Base-by-base conservation (phyloP, 768 basidiomycete genomes). In the Hysterangium stoloniferum region DNA sequence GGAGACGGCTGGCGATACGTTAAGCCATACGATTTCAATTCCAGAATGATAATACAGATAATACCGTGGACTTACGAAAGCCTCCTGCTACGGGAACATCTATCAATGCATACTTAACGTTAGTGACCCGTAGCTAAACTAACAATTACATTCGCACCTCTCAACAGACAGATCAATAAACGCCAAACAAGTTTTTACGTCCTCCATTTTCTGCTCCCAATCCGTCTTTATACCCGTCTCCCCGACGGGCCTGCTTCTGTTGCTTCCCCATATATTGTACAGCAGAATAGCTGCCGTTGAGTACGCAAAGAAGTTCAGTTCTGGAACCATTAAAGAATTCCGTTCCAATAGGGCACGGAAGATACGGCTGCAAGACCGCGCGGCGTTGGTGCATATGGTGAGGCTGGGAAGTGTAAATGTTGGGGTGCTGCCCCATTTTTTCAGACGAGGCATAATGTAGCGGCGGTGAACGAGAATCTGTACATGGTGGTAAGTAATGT, bases 381-480 rank as follows among this genome's bases (percentile, higher is more conserved):
- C 79, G 9, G 84, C 80, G 46, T 77, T 76, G 38, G 75, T 68
- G 60, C 83, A 82, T 36, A 77, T 71, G 13, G 71, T 71, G 34
- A 80, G 68, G 34, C 78, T 78, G n/a, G 72, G 81, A 44, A 71
- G 73, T 27, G 58, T 67, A 64, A 62, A 62, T 35, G 58, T 54
- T 54, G 58, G 61, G n/a, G 63, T 25, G 24, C 13, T 27, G 62
- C 15, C 59, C 17, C 34, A 13, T 36, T 36, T 36, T 53, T 49
- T 56, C 54, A 12, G 49, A 45, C 11, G 60, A 62, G 34, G 62
- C 17, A 73, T 75, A 33, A 85, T 76, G 64, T 84, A 84, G 1
- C 82, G 79, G 27, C 86, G 77, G 60, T 85, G 80, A 27, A 88
- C 73, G 46, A 85, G 66, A 61, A 88, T 84, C 61, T 78, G 74